Percentiles rank a stretch among this genome's conserved stretches.
phyloP scores from a whole-genome alignment of 2,329 filamentous ascomycete species.

The Hirsutella minnesotensis region DNA sequence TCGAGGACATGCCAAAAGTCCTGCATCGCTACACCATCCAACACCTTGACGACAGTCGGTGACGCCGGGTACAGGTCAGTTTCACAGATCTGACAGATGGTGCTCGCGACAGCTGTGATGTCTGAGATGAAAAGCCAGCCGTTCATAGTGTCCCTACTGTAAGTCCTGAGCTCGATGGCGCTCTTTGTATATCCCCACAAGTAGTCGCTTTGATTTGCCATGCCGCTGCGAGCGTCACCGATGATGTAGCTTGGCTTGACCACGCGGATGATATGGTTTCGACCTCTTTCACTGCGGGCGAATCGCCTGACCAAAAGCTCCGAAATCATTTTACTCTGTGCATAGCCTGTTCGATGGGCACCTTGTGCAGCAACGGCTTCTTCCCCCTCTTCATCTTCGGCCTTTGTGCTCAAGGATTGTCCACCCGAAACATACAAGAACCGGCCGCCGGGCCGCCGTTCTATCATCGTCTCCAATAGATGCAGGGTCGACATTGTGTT shows the following conservation, averaged over 20 bases:
- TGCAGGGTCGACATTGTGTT: constrained; percentile 1
- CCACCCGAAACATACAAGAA: constrained; percentile 3
- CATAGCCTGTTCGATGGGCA: background rate
- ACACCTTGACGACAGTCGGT: background rate
- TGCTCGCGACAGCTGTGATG: background rate
- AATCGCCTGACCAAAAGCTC: constrained; percentile 3
- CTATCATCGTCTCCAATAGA: background rate
- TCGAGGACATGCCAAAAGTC: constrained; percentile 1
- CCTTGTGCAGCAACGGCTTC: background rate
- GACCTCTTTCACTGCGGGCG: background rate
- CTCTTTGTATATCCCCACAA: background rate
- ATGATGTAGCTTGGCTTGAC: constrained; percentile 4
- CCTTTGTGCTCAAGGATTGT: background rate
- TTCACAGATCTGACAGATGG: background rate
- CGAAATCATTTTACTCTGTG: constrained; percentile 1
- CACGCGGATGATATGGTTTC: background rate
- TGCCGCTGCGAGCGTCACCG: constrained; percentile 1
- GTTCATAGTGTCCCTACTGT: background rate
- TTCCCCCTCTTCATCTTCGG: background rate
- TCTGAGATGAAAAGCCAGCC: constrained; percentile 2
- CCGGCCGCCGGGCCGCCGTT: background rate
- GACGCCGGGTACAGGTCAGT: background rate
- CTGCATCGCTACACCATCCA: background rate
- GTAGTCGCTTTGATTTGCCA: constrained; percentile 1
- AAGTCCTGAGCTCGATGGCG: constrained; percentile 1